These are phyloP conservation scores for Hypoxylon sp. DNA, from an alignment of 2,329 filamentous ascomycete species.

Conservation along the genomic window DNA sequence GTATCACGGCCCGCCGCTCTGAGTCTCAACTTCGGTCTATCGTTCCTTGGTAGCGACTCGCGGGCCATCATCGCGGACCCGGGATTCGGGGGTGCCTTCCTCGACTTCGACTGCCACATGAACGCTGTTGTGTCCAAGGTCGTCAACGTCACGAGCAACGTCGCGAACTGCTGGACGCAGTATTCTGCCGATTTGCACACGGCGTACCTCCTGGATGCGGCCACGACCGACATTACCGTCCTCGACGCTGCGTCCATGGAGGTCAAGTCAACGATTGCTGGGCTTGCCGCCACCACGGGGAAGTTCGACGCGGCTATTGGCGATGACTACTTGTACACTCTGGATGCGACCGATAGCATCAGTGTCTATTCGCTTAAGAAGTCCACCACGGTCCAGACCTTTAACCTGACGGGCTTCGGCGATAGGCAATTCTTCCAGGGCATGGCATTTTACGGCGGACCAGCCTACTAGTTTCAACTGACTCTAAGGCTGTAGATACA, in stretches of 20 bases:
- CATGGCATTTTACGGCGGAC: constrained; percentile 20
- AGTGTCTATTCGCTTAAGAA: constrained; percentile 20
- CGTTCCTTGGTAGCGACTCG: constrained; percentile 46
- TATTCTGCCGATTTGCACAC: constrained; percentile 50
- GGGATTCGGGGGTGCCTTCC: constrained; percentile 54
- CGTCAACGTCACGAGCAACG: constrained; percentile 52
- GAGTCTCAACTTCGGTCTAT: constrained; percentile 55
- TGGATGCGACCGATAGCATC: constrained; percentile 39
- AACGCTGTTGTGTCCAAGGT: constrained; percentile 46
- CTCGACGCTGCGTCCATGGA: constrained; percentile 53
- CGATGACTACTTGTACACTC: constrained; percentile 56
- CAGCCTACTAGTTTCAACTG: background rate
- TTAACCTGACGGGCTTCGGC: constrained; percentile 25
- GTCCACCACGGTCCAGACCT: constrained; percentile 14
- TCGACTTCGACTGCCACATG: constrained; percentile 44
- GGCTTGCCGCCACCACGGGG: constrained; percentile 52
- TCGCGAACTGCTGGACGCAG: constrained; percentile 57
- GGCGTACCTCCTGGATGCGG: constrained; percentile 57
- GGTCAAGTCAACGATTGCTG: constrained; percentile 48
- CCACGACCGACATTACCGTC: constrained; percentile 54
- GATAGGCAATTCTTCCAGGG: constrained; percentile 26
- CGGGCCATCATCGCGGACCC: constrained; percentile 56
- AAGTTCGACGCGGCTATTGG: constrained; percentile 48
- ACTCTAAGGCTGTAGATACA: background rate
- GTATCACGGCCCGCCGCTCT: constrained; percentile 51